Evolutionary conservation across 129 eudicot genomes (phyloP).

Genomic region (Deinandra increscens): DNA sequence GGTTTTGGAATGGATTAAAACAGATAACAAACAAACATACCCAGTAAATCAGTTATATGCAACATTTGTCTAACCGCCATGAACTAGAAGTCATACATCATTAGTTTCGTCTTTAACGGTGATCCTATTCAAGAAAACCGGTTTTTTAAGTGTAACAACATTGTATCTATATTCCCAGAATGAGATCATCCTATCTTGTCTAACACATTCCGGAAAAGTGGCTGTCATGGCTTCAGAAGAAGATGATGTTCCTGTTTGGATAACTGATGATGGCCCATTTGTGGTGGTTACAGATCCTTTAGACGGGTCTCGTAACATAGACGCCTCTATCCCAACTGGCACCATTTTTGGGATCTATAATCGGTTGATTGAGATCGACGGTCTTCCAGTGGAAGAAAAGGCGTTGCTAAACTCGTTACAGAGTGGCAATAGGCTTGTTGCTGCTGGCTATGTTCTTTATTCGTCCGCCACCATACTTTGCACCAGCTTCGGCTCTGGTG

Average conservation of each 20-base stretch:
- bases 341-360: constrained; percentile 91
- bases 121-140: background rate
- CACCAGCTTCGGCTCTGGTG: constrained; percentile 76
- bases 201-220: constrained; percentile 81
- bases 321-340: constrained; percentile 97
- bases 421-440: constrained; percentile 74
- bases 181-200: constrained; percentile 75
- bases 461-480: constrained; percentile 96
- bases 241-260: constrained; percentile 91
- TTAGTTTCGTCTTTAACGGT: background rate
- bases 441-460: constrained; percentile 92
- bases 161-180: constrained; percentile 49
- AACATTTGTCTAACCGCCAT: background rate
- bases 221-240: constrained; percentile 99
- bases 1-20: background rate
- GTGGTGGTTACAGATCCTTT: constrained; percentile 96
- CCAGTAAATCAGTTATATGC: background rate
- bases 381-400: constrained; percentile 68
- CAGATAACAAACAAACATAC: background rate
- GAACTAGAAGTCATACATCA: background rate
- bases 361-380: constrained; percentile 71
- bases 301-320: constrained; percentile 97
- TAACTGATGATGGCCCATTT: constrained; percentile 79
- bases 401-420: constrained; percentile 83
- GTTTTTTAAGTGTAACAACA: background rate